Evolutionary conservation across 2,329 filamentous ascomycete genomes (phyloP), one percentile per base, ranked within the genome.

Genomic region (Alternaria triticina): DNA sequence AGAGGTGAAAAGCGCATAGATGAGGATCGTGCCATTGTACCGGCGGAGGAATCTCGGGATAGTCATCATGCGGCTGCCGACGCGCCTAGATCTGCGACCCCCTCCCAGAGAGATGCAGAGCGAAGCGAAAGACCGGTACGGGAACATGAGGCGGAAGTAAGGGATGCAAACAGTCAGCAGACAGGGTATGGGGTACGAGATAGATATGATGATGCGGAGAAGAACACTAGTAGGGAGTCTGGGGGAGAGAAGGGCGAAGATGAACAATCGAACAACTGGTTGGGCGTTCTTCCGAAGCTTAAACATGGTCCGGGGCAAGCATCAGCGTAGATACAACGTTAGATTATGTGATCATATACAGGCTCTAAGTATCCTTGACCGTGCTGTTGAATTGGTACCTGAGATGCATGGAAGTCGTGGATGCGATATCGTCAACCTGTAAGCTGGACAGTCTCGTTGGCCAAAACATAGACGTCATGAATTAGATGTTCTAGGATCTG

Each of bases 1-100:
- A 60, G 67, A 44, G 70, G 69, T 11, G 67, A 70, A 28, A 62
- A 70, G n/a, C 65, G 71, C 9, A 67, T 71, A 44, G 66, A 73
- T 33, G 59, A 69, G 30, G 54, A 67, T 8, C 59, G 65, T 54
- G 68, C 69, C 4, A 54, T 64, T 30, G 25, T 22, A 17, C 13
- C 45, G 33, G 44, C 54, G 15, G 27, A 17, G 25, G 50, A 58
- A 44, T 27, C 20, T 28, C 60, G 54, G 20, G 17, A 50, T 33
- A 44, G 30, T 20, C 20, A 30, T 20, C 28, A 46, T 22, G 17
- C 40, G 7, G 23, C 13, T 43, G 8, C 55, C 20, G 43, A 57
- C 5, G 61, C 52, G 22, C 47, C 45, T 57, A 30, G 25, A 25
- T 27, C 30, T 36, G 44, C 30, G 28, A 44, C 33, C 51, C 52